Conservation (phyloP, 768 basidiomycete genomes). For the Pleurotus ostreatus region DNA sequence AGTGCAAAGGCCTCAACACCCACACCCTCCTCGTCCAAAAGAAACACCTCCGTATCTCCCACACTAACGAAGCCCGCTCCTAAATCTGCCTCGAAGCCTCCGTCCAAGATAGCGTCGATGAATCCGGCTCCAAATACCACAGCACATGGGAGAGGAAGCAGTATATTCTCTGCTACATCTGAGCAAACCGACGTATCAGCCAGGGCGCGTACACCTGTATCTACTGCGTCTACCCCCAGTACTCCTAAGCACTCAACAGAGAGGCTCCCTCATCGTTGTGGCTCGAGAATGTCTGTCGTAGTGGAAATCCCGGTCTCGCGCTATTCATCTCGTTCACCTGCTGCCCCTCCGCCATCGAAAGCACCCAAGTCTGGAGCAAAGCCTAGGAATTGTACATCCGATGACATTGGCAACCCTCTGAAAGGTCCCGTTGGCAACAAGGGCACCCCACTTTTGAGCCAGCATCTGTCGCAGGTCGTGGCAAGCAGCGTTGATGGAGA, state of each 20-base stretch:
- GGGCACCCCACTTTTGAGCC: background rate
- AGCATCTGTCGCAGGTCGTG: conserved; percentile 2
- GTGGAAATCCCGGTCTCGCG: background rate
- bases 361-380: no score
- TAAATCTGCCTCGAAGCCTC: no score
- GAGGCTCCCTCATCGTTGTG: background rate
- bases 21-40: background rate
- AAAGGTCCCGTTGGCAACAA: background rate
- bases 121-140: background rate
- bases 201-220: background rate
- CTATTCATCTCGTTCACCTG: background rate
- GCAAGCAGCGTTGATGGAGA: conserved; percentile 7
- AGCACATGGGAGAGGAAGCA: background rate
- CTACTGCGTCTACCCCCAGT: background rate
- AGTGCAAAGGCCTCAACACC: background rate
- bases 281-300: background rate
- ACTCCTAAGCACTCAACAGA: background rate
- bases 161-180: background rate
- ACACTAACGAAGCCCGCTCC: background rate
- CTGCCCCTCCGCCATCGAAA: background rate
- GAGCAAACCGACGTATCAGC: background rate
- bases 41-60: no score
- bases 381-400: background rate
- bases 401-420: no score
- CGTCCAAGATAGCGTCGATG: no score